phyloP scores from a whole-genome alignment of 140 eudicot genomes.

The Ambrosia hybrid region DNA sequence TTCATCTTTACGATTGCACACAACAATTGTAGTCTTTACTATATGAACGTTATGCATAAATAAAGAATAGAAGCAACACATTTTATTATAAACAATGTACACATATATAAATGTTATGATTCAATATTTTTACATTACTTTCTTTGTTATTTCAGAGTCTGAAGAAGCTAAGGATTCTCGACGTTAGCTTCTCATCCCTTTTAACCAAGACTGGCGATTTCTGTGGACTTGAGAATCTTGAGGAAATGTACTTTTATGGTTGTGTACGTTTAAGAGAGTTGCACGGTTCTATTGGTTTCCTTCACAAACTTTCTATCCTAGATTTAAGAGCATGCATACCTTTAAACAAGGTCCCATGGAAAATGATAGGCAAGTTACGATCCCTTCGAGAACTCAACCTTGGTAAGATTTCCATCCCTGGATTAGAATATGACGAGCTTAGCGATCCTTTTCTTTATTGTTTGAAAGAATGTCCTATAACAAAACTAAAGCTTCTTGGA shows the following conservation, averaged over 20 bases:
- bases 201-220: constrained; percentile 21
- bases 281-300: constrained; percentile 19
- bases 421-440: not conserved
- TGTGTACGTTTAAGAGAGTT: constrained; percentile 1
- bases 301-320: constrained; percentile 18
- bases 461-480: not conserved
- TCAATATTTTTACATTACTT: not conserved
- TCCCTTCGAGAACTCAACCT: constrained; percentile 16
- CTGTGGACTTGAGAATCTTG: constrained; percentile 15
- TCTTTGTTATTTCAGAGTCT: not conserved
- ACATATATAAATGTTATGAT: not conserved
- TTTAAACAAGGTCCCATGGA: not conserved
- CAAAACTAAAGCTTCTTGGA: not conserved
- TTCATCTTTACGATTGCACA: too few relatives aligned
- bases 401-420: not conserved
- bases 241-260: not conserved
- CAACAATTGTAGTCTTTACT: too few relatives aligned
- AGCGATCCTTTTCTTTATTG: not conserved
- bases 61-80: too few relatives aligned
- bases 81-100: too few relatives aligned
- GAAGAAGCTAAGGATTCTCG: constrained; percentile 24
- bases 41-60: too few relatives aligned
- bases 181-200: not conserved
- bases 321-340: not conserved
- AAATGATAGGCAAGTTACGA: constrained; percentile 17